Evolutionary conservation across 2,329 filamentous ascomycete species (phyloP), one percentile per base, ranked within the genome.

Genomic region (Trematosphaeria pertusa): DNA sequence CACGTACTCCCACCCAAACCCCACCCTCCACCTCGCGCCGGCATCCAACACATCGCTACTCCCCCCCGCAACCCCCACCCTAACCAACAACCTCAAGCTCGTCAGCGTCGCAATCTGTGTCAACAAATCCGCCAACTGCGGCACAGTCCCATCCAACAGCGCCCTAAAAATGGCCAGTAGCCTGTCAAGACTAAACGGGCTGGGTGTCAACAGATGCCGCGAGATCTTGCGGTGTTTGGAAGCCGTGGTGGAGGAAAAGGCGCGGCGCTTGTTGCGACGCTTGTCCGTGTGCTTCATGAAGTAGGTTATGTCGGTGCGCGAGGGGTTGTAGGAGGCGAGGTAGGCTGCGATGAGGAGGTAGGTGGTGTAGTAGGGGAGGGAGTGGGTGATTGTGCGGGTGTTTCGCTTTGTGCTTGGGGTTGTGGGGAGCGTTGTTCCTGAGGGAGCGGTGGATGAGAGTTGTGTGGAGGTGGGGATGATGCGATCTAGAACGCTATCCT

Each of bases 151-250:
- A 14, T 74, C 77, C 12, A 85, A 20, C 48, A 92, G 81, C 1
- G 87, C 84, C 8, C 84, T 81, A 54, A 91, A 88, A 18, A 94
- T 90, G 6, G 89, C 87, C 43, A 93, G 78, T 78, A 93, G 83
- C 24, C 89, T 80, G 72, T 94, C 89, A 11, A 93, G 74, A 5
- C 89, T 81, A 61, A 94, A 94, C 1, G 87, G 85, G 53, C 88
- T 86, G 0, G 89, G 87, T 8, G 88, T 88, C 3, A 94, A 81
- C 2, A 93, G 76, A 70, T 90, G 89, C 19, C 89, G 81, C 9
- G 88, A 84, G 17, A 93, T 89, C 70, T 89, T 89, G 44, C 87
- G 81, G 59, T 86, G 82, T 63, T 85, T 86, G 2, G 55, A 28
- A 28, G 24, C 12, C 24, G 24, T 54, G 1, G 52, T 24, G 65